Evolutionary conservation across 305 asterid genomes (phyloP).

Genomic region (Petunia hybrid): DNA sequence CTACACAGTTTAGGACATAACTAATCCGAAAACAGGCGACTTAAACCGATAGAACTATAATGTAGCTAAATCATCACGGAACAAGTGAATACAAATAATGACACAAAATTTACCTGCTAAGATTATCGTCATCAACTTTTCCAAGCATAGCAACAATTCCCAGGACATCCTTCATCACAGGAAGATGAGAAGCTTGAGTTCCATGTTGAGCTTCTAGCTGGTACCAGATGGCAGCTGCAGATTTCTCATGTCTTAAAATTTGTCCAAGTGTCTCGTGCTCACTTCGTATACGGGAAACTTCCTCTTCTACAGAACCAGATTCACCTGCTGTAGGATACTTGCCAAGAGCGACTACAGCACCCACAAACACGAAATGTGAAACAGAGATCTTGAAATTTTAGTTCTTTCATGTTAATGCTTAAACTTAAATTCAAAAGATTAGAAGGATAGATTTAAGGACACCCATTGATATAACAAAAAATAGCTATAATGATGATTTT

Average conservation of each 20-base stretch:
- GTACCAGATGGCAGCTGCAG: slow-evolving; percentile 69
- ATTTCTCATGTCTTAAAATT: slow-evolving; percentile 56
- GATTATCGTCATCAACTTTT: slow-evolving; percentile 64
- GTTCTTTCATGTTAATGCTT: slow-evolving; percentile 17
- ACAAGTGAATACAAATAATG: neutral
- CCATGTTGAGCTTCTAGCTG: slow-evolving; percentile 51
- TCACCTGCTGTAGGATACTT: slow-evolving; percentile 47
- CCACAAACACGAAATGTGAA: slow-evolving; percentile 23
- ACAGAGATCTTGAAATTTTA: neutral
- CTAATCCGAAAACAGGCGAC: neutral
- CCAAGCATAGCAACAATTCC: slow-evolving; percentile 85
- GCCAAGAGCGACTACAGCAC: slow-evolving; percentile 56
- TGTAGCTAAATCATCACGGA: neutral
- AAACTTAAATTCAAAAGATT: neutral
- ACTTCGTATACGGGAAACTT: slow-evolving; percentile 38
- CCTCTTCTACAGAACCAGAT: slow-evolving; percentile 37
- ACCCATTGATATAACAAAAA: neutral
- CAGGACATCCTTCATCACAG: slow-evolving; percentile 59
- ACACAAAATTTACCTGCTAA: slow-evolving; percentile 69
- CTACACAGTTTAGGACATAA: neutral
- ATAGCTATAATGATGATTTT: slow-evolving; percentile 4
- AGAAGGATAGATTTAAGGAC: neutral
- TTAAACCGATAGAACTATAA: neutral
- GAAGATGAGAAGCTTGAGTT: slow-evolving; percentile 46
- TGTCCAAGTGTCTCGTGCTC: slow-evolving; percentile 53